These are phyloP conservation scores for Phragmites australis DNA, from an alignment of 176 grass and related monocot species.

Conservation along the genomic window DNA sequence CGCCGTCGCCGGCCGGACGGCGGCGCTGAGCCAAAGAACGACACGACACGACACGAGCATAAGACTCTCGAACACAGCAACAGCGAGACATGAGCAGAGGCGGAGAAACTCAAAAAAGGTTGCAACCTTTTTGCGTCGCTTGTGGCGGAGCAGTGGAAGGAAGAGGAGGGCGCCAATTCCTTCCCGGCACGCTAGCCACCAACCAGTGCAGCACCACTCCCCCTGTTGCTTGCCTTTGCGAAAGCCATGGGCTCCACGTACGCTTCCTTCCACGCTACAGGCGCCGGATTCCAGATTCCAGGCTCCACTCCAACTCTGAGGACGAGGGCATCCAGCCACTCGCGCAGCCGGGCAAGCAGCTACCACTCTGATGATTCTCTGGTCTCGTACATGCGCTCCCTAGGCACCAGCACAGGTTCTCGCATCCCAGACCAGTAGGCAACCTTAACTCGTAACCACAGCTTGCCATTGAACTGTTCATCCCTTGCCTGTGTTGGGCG, in stretches of 20 bases:
- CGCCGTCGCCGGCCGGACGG: not conserved
- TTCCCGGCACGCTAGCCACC: not conserved
- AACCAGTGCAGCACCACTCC: not conserved
- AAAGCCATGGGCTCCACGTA: not conserved
- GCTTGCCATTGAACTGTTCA: not conserved
- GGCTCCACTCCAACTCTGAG: slow-evolving; percentile 17
- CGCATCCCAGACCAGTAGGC: not conserved
- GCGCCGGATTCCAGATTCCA: slow-evolving; percentile 26
- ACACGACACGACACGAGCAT: not conserved
- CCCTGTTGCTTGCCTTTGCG: slow-evolving; percentile 22
- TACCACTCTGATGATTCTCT: not conserved
- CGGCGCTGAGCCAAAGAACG: not conserved
- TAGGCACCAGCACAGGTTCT: slow-evolving; percentile 1
- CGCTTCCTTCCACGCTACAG: not conserved
- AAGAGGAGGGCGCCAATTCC: not conserved
- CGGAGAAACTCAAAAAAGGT: not conserved
- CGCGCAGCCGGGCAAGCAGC: not conserved
- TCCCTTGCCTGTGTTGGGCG: too few species aligned
- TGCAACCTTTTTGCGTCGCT: not conserved
- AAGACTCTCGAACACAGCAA: too few species aligned
- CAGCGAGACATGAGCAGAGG: not conserved
- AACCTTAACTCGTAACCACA: not conserved
- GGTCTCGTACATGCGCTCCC: not conserved
- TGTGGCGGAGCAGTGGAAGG: not conserved
- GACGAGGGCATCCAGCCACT: slow-evolving; percentile 18